Evolutionary conservation across 1,139 yeast genomes (phyloP).

Genomic region (Arxiozyma slooffiae): DNA sequence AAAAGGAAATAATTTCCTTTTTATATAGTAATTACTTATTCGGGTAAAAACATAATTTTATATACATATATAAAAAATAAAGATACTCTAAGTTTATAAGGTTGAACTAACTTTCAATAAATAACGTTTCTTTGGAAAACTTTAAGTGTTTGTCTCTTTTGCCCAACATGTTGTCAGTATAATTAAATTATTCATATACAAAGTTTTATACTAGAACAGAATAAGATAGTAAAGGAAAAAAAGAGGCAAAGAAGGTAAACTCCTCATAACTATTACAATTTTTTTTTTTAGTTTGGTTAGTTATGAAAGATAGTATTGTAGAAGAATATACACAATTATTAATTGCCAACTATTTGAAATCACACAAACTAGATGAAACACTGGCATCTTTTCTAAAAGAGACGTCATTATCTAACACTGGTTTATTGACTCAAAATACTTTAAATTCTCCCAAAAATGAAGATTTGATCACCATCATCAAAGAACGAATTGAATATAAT

Average conservation of each 20-base stretch:
- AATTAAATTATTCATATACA: not conserved
- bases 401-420: conserved; percentile 31
- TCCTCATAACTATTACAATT: not conserved
- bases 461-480: conserved; percentile 40
- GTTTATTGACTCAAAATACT: conserved; percentile 10
- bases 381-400: conserved; percentile 42
- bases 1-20: not conserved
- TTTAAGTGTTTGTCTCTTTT: too few relatives aligned
- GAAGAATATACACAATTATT: conserved; percentile 30
- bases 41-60: not conserved
- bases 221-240: not conserved
- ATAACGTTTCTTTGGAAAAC: not conserved
- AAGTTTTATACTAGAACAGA: not conserved
- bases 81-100: too few relatives aligned
- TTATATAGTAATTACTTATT: not conserved
- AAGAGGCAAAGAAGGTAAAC: not conserved
- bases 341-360: conserved; percentile 47
- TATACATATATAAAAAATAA: too few relatives aligned
- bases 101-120: too few relatives aligned
- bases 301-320: not conserved
- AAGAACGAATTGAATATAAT: conserved; percentile 40
- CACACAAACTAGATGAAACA: conserved; percentile 40
- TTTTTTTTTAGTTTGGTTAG: not conserved
- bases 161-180: too few relatives aligned
- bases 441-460: conserved; percentile 28